Percentiles rank a stretch among this genome's conserved stretches.
phyloP scores from a whole-genome alignment of 2,329 filamentous ascomycete genomes.

The Fusarium sacchari region DNA sequence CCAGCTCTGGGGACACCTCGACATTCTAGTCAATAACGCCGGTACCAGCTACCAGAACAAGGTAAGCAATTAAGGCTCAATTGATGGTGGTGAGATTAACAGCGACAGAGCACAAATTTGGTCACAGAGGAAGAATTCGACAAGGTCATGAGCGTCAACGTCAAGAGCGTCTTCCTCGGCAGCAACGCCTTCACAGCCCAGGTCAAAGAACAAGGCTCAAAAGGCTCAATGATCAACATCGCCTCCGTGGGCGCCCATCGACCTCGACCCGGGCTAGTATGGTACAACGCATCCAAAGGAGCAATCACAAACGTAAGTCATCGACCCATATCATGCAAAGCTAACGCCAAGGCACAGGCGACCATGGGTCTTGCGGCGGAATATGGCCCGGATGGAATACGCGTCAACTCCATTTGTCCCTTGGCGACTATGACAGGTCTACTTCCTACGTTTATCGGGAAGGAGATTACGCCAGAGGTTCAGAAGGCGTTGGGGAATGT shows the following conservation, averaged over 20 bases:
- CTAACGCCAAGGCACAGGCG: slow-evolving; percentile 39
- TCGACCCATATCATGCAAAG: background rate
- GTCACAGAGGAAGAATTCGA: slow-evolving; percentile 10
- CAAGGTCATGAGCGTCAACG: slow-evolving; percentile 11
- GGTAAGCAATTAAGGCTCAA: background rate
- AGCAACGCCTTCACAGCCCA: slow-evolving; percentile 7
- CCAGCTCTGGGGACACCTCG: background rate
- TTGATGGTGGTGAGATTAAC: accelerated
- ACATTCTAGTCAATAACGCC: slow-evolving; percentile 14
- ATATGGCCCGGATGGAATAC: slow-evolving; percentile 76
- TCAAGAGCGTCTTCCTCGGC: background rate
- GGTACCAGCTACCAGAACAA: slow-evolving; percentile 18
- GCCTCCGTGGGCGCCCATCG: slow-evolving; percentile 43
- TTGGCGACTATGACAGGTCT: slow-evolving; percentile 60
- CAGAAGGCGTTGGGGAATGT: slow-evolving; percentile 64
- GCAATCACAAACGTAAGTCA: slow-evolving; percentile 65
- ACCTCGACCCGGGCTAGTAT: slow-evolving; percentile 71
- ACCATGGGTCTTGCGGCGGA: slow-evolving; percentile 72
- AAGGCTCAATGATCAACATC: slow-evolving; percentile 25
- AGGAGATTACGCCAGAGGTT: slow-evolving; percentile 71
- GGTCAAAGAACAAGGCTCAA: background rate
- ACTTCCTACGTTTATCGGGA: slow-evolving; percentile 61
- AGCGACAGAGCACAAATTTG: background rate
- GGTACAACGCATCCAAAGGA: slow-evolving; percentile 77
- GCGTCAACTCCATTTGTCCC: slow-evolving; percentile 77